Conservation (phyloP, 129 eudicot genomes). For the Scalesia atractyloides region DNA sequence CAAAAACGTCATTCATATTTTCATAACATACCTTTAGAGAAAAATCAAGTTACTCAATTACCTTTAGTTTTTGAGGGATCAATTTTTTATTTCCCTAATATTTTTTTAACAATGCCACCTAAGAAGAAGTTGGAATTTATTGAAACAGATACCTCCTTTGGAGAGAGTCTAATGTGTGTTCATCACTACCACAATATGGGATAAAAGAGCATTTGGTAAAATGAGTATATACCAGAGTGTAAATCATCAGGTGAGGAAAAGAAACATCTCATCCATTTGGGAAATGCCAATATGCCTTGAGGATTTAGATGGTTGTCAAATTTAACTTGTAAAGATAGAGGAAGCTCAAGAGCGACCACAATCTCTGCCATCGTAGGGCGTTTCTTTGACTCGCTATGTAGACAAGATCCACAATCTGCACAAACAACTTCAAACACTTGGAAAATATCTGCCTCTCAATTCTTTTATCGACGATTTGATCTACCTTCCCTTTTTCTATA, state of each 20-base stretch:
- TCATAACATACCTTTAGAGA: too few relatives aligned
- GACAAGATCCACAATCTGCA: slow-evolving; percentile 27
- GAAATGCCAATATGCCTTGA: neutral
- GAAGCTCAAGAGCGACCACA: slow-evolving; percentile 29
- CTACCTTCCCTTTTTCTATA: slow-evolving; percentile 10
- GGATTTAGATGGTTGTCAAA: neutral
- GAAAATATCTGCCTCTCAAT: slow-evolving; percentile 22
- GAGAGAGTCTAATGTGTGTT: too few relatives aligned
- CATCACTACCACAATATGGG: too few relatives aligned
- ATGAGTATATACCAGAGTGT: neutral
- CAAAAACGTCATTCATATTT: too few relatives aligned
- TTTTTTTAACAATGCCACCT: too few relatives aligned
- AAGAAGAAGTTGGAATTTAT: too few relatives aligned
- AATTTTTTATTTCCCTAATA: too few relatives aligned
- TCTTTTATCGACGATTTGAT: slow-evolving; percentile 26
- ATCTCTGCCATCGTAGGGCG: slow-evolving; percentile 49
- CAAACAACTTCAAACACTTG: slow-evolving; percentile 24
- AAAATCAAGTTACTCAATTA: too few relatives aligned
- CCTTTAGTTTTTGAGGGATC: too few relatives aligned
- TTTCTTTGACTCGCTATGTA: slow-evolving; percentile 28
- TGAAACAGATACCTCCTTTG: too few relatives aligned
- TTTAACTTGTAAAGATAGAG: slow-evolving; percentile 18
- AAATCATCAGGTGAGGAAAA: neutral
- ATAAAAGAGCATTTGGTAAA: neutral
- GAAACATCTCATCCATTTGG: neutral